Base-by-base conservation (phyloP, 306 rosid species). In the barrel medic (Medicago truncatula) region DNA sequence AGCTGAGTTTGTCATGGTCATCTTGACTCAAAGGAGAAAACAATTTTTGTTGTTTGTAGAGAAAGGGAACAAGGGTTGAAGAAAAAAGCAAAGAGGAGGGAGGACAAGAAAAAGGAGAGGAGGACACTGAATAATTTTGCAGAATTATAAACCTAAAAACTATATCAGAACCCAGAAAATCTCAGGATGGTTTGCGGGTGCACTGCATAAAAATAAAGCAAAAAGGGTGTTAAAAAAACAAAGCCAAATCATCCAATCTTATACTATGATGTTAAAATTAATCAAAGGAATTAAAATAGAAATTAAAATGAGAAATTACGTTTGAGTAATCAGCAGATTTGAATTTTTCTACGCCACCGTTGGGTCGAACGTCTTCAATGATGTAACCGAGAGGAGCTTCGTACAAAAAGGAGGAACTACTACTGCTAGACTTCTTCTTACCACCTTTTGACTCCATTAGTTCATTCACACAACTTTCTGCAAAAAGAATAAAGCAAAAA, bases 241-340 rank as follows among this genome's bases (percentile, higher is more conserved):
- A 56, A 47, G 0, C 6, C 59, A 59, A 28, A 28, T 54, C 2
- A 18, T 11, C 2, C 16, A 78, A 17, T 28, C 40, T 41, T n/a
- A 60, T 17, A 57, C 58, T 3, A 43, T 43, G 59, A 44, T 54
- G 23, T 40, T 2, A n/a, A 36, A 67, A 78, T 47, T 56, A 1
- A 73, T 70, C 72, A 28, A 58, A 7, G 47, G 25, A 13, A 8
- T 64, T 31, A n/a, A n/a, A n/a, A n/a, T n/a, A n/a, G 58, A 17
- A 13, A 8, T 64, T 31, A 53, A 17, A 50, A 14, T 8, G 67
- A 23, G 43, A 60, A 76, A 88, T 77, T 60, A 94, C 98, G 97
- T 95, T 95, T 79, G 98, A 95, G 97, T 95, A 95, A 28, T 96
- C 98, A 95, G 98, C 92, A 8, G 97, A 87, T 95, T 93, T 78